A percentile compares a stretch with the other conserved stretches of the same genome.
Conservation (phyloP, 2,329 filamentous ascomycete genomes). For the Fusarium sp. region DNA sequence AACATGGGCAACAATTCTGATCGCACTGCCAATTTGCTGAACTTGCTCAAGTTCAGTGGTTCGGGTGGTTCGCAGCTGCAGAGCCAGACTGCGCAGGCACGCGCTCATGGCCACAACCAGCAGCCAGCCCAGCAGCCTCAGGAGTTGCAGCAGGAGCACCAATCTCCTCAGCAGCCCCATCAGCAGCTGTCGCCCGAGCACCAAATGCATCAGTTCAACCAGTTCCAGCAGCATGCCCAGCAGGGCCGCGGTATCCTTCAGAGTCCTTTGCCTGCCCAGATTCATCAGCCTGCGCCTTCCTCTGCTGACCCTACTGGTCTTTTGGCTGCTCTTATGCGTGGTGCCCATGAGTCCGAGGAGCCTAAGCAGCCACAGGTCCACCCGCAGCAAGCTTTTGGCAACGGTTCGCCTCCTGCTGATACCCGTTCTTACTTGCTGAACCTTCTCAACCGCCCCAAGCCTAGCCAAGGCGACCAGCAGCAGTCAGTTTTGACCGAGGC, state of each 20-base stretch:
- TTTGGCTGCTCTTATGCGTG: constrained; percentile 70
- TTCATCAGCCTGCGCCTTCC: constrained; percentile 68
- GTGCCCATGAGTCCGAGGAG: constrained; percentile 62
- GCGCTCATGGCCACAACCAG: constrained; percentile 17
- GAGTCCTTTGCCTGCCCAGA: constrained; percentile 51
- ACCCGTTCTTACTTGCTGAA: constrained; percentile 88
- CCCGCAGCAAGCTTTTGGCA: constrained; percentile 55
- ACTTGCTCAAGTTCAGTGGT: constrained; percentile 70
- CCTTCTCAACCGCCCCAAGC: constrained; percentile 83
- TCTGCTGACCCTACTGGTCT: constrained; percentile 67
- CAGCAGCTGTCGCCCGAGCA: constrained; percentile 42
- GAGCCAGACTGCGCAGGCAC: constrained; percentile 47
- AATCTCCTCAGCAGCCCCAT: constrained; percentile 38
- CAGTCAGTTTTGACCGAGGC: constrained; percentile 54
- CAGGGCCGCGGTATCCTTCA: constrained; percentile 39
- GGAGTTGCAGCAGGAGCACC: constrained; percentile 31
- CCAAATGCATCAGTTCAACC: constrained; percentile 45
- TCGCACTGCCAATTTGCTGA: constrained; percentile 67
- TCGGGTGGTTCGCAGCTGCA: constrained; percentile 50
- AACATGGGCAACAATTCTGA: constrained; percentile 55
- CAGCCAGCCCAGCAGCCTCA: constrained; percentile 36
- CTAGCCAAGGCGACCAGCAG: constrained; percentile 66
- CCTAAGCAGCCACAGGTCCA: constrained; percentile 45
- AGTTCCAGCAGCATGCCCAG: constrained; percentile 45
- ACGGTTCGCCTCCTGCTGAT: constrained; percentile 68